Evolutionary conservation across 495 filamentous ascomycete genomes (phyloP).

Genomic region (Hypoxylon rickii): DNA sequence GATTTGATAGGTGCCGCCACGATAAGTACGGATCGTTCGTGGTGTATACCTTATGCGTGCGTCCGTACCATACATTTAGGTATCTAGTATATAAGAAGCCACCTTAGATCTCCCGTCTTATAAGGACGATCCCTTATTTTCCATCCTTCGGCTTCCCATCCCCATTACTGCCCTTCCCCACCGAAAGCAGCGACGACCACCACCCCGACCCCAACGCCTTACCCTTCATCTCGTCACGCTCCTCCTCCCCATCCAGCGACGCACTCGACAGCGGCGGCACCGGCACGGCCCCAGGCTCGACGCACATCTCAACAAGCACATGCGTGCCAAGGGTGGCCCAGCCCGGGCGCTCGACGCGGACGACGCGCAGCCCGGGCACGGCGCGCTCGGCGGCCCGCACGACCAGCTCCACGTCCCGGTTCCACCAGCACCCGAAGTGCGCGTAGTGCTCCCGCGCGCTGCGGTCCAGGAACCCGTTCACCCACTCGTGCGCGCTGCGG

Average conservation of each 20-base stretch:
- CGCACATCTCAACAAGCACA: slow-evolving; percentile 49
- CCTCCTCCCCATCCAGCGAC: slow-evolving; percentile 2
- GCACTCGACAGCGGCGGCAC: background rate
- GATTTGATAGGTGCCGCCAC: too few species aligned
- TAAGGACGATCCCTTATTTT: too few species aligned
- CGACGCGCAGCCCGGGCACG: slow-evolving; percentile 81
- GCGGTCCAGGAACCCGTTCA: slow-evolving; percentile 80
- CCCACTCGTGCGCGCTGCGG: slow-evolving; percentile 62
- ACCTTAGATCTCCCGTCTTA: too few species aligned
- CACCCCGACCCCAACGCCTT: too few species aligned
- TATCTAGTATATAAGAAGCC: too few species aligned
- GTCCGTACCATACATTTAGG: too few species aligned
- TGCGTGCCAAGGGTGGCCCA: slow-evolving; percentile 73
- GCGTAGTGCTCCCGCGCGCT: slow-evolving; percentile 77
- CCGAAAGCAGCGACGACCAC: slow-evolving; percentile 18
- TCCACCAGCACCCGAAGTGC: slow-evolving; percentile 95
- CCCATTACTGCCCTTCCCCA: slow-evolving; percentile 5
- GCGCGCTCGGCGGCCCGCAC: slow-evolving; percentile 54
- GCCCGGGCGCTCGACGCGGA: slow-evolving; percentile 65
- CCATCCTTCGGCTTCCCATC: slow-evolving; percentile 15
- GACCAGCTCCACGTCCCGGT: slow-evolving; percentile 83
- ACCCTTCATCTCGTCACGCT: slow-evolving; percentile 5
- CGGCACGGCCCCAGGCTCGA: slow-evolving; percentile 32
- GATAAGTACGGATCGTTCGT: too few species aligned
- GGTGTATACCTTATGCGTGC: too few species aligned